phyloP scores from a whole-genome alignment of 1,284 basidiomycete species.

The Apiotrichum laibachii region DNA sequence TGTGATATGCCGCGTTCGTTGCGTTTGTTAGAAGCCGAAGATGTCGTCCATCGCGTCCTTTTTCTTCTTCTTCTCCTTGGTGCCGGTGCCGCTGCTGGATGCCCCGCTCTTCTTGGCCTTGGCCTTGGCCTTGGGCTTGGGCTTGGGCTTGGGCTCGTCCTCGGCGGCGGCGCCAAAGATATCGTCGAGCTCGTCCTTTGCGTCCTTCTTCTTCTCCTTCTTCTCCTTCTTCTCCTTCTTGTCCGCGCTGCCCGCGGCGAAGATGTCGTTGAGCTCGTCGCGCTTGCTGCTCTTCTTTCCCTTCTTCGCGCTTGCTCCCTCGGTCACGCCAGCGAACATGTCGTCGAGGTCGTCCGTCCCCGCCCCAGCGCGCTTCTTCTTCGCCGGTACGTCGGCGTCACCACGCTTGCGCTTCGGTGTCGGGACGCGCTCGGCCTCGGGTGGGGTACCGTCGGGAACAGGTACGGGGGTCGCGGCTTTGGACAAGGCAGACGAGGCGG shows the following conservation, averaged over 20 bases:
- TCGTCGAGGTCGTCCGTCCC: slow-evolving; percentile 43
- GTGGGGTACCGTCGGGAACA: no score
- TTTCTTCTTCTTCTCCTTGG: slow-evolving; percentile 24
- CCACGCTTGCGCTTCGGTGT: no score
- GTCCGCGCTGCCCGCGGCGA: background rate
- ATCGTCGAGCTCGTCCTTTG: background rate
- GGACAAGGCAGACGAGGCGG: background rate
- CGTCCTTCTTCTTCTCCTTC: background rate
- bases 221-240: background rate
- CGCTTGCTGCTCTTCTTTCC: background rate
- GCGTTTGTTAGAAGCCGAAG: slow-evolving; percentile 30
- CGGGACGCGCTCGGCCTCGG: no score
- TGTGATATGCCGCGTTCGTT: no score
- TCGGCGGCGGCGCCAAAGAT: background rate
- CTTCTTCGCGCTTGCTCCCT: background rate
- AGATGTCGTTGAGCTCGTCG: background rate
- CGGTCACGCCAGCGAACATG: slow-evolving; percentile 36
- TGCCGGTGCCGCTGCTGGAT: background rate
- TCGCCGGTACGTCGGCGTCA: no score
- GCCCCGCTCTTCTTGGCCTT: background rate
- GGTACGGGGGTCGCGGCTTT: slow-evolving; percentile 4
- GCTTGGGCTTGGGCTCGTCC: background rate
- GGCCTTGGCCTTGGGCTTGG: background rate
- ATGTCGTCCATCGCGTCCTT: slow-evolving; percentile 44
- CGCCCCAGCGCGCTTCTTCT: slow-evolving; percentile 33